Evolutionary conservation across 495 filamentous ascomycete genomes (phyloP).

Genomic region (Echria macrotheca): DNA sequence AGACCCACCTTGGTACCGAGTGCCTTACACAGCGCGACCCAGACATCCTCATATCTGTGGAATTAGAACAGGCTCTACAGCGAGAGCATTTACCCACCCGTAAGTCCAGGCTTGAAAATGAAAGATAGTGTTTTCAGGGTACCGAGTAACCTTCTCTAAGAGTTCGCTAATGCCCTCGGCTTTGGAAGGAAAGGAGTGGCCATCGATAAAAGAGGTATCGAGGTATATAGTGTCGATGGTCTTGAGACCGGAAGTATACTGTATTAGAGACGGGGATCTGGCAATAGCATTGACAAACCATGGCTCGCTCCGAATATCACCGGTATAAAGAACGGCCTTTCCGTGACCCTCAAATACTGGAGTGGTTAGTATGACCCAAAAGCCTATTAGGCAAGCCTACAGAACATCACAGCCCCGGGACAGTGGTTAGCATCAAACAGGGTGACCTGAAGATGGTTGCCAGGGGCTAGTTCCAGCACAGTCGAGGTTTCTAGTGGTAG

Average conservation of each 20-base stretch:
- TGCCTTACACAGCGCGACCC: slow-evolving; percentile 70
- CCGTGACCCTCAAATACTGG: slow-evolving; percentile 68
- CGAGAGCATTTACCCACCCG: slow-evolving; percentile 47
- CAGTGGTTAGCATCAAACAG: slow-evolving; percentile 93
- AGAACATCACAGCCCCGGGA: slow-evolving; percentile 85
- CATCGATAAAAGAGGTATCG: slow-evolving; percentile 70
- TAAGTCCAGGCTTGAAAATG: slow-evolving; percentile 91
- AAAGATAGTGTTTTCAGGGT: slow-evolving; percentile 72
- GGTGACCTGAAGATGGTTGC: slow-evolving; percentile 67
- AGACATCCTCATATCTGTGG: slow-evolving; percentile 72
- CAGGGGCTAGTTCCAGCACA: slow-evolving; percentile 64
- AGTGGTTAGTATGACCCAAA: background rate
- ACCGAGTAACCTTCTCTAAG: slow-evolving; percentile 58
- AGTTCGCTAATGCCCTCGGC: slow-evolving; percentile 73
- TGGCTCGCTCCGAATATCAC: slow-evolving; percentile 76
- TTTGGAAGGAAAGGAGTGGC: slow-evolving; percentile 47
- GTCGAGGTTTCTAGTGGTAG: slow-evolving; percentile 82
- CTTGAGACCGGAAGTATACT: slow-evolving; percentile 64
- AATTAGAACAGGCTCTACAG: background rate
- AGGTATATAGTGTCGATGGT: slow-evolving; percentile 76
- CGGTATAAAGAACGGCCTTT: slow-evolving; percentile 82
- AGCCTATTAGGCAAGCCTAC: slow-evolving; percentile 20
- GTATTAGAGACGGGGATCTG: slow-evolving; percentile 67
- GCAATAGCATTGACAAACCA: slow-evolving; percentile 52
- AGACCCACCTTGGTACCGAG: slow-evolving; percentile 56